Evolutionary conservation across 129 eudicot species (phyloP).

Genomic region (Flaveria linearis): DNA sequence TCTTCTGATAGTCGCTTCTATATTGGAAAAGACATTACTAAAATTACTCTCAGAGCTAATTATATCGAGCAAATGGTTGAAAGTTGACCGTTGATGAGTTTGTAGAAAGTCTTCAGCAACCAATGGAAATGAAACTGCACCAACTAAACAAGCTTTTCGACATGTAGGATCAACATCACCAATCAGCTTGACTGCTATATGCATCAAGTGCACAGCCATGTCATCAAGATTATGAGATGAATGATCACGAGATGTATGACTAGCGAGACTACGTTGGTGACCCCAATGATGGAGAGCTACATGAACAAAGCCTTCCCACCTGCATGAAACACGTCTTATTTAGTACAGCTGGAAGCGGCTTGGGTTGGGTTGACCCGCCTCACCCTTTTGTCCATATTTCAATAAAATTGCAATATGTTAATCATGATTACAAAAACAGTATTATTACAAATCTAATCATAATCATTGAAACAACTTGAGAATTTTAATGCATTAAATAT

Average conservation of each 20-base stretch:
- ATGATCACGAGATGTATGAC: constrained; percentile 20
- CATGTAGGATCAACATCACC: constrained; percentile 49
- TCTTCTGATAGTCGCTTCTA: constrained; percentile 43
- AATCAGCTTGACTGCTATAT: constrained; percentile 58
- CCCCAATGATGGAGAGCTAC: constrained; percentile 69
- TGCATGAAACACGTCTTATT: constrained; percentile 22
- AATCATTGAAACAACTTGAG: not conserved
- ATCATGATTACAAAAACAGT: not conserved
- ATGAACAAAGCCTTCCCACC: constrained; percentile 94
- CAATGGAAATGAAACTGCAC: constrained; percentile 44
- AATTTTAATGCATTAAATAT: not conserved
- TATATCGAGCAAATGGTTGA: constrained; percentile 42
- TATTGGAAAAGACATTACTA: constrained; percentile 28
- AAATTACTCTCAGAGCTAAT: constrained; percentile 38
- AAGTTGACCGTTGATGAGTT: constrained; percentile 44
- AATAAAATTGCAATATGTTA: not conserved
- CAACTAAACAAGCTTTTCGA: constrained; percentile 84
- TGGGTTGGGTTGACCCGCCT: not conserved
- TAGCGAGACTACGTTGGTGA: constrained; percentile 25
- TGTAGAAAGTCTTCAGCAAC: constrained; percentile 40
- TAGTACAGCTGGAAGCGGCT: not conserved
- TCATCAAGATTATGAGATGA: constrained; percentile 38
- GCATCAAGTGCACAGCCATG: constrained; percentile 48
- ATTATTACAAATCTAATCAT: constrained; percentile 1
- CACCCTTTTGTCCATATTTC: not conserved